Evolutionary conservation across 768 basidiomycete genomes (phyloP), one percentile per base, ranked within the genome.

Genomic region (Candolleomyces efflorescens): DNA sequence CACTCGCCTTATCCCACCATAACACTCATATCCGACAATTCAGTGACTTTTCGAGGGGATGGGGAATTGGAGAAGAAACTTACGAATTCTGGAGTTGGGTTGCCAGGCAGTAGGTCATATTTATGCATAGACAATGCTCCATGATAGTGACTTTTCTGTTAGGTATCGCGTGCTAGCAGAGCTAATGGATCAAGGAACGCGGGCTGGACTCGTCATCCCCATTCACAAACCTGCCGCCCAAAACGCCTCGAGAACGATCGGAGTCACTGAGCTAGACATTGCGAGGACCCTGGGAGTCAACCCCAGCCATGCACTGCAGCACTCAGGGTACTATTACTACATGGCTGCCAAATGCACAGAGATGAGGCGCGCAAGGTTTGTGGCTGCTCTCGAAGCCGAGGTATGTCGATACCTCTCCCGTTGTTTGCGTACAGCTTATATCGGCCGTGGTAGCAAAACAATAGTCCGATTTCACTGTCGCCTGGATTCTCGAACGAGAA

Each of bases 61-160:
- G 97, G 96, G 92, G 92, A 7, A 98, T 98, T 55, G 95, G 94
- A 15, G 93, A 95, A 64, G 92, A 94, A 65, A 97, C 92, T 0
- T 98, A 92, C 62, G 97, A 98, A 68, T 98, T 88, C 67, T 98
- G 96, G 96, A 91, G 90, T 62, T 99, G 95, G 96, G 78, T 94
- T 55, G 90, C 92, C 7, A 78, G 94, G 67, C 94, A 97, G 92
- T 94, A 65, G 56, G 89, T 79, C 17, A 10, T 38, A 37, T 43
- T 37, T 59, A 10, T 56, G 18, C 32, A 32, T 11, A 5, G 32
- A 32, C 32, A 32, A 32, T 5, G 6, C 32, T 5, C 6, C 32
- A 32, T 2, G 32, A 32, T 5, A 5, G 6, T 32, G 32, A 32
- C 32, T 32, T 32, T 5, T 5, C 32, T 53, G 47, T 32, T 49